Evolutionary conservation across 371 early-diverging fungal species (phyloP).

Genomic region (Gilbertella persicaria): DNA sequence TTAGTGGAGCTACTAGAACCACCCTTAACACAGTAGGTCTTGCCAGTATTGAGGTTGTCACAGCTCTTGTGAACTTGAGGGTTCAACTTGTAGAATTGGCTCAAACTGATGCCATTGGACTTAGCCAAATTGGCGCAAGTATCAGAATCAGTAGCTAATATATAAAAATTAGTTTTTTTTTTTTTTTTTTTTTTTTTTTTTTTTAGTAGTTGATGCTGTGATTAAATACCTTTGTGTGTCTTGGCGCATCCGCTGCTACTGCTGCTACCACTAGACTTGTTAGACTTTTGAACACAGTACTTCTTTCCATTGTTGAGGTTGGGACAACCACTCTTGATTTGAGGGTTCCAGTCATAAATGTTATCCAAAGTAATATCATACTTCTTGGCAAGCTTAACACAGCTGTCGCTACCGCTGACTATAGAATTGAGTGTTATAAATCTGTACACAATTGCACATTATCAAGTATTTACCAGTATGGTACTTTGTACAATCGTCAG

Average conservation of each 20-base stretch:
- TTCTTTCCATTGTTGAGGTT: conserved; percentile 44
- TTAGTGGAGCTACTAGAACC: background rate
- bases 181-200: no score
- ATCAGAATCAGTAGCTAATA: conserved; percentile 31
- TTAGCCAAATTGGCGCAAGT: conserved; percentile 36
- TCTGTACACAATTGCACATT: no score
- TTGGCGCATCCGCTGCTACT: conserved; percentile 1
- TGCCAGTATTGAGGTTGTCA: conserved; percentile 34
- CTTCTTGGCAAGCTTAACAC: conserved; percentile 35
- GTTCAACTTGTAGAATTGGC: conserved; percentile 35
- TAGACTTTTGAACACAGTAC: conserved; percentile 36
- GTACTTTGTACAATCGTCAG: conserved; percentile 17
- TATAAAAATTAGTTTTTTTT: no score
- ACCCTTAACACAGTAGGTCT: conserved; percentile 38
- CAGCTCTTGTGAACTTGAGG: conserved; percentile 31
- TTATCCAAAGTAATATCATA: conserved; percentile 28
- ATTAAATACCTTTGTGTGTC: conserved; percentile 7
- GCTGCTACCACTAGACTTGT: background rate
- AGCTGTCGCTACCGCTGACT: conserved; percentile 40
- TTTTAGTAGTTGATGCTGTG: no score
- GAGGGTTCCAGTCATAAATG: conserved; percentile 39
- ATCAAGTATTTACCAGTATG: conserved; percentile 22
- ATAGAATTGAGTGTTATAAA: no score
- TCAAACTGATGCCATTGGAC: conserved; percentile 26
- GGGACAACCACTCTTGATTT: conserved; percentile 35